phyloP scores from a whole-genome alignment of 1,284 basidiomycete species.

The Heterobasidion parviporum region DNA sequence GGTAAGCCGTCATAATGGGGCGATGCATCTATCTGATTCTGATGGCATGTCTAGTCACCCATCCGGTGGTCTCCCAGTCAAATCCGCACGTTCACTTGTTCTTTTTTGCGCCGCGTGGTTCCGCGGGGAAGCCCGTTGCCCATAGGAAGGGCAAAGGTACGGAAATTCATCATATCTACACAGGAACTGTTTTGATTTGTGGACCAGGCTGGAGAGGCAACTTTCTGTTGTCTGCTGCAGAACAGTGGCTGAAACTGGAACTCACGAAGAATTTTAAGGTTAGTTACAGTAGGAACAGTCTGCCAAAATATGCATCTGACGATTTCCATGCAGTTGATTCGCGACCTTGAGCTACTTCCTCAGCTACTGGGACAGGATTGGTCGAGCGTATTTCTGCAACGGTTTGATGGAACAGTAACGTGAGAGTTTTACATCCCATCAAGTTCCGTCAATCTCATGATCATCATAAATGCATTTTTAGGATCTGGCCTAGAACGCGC shows the following conservation, averaged over 20 bases:
- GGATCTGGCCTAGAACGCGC: slow-evolving; percentile 83
- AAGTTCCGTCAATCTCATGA: not conserved
- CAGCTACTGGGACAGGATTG: slow-evolving; percentile 89
- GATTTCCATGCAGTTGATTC: slow-evolving; percentile 54
- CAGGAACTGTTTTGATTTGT: not conserved
- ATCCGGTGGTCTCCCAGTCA: slow-evolving; percentile 92
- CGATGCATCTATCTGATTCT: not conserved
- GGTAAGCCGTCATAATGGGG: slow-evolving; percentile 28
- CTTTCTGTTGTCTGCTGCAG: slow-evolving; percentile 85
- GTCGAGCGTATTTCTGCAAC: slow-evolving; percentile 90
- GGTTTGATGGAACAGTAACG: slow-evolving; percentile 80
- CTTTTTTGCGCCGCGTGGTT: slow-evolving; percentile 92
- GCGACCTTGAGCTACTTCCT: slow-evolving; percentile 87
- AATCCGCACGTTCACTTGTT: slow-evolving; percentile 99
- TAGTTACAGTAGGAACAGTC: slow-evolving; percentile 1
- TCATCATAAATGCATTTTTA: slow-evolving; percentile 21
- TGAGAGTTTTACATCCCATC: slow-evolving; percentile 24
- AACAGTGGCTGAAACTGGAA: slow-evolving; percentile 92
- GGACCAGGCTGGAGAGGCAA: slow-evolving; percentile 86
- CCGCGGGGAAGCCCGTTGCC: slow-evolving; percentile 89
- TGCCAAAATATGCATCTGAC: not conserved
- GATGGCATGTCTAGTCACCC: slow-evolving; percentile 57
- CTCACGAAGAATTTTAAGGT: slow-evolving; percentile 93
- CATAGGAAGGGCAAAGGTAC: slow-evolving; percentile 86
- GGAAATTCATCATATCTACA: not conserved